phyloP scores from a whole-genome alignment of 2,329 filamentous ascomycete species.

The Talaromyces sp. region DNA sequence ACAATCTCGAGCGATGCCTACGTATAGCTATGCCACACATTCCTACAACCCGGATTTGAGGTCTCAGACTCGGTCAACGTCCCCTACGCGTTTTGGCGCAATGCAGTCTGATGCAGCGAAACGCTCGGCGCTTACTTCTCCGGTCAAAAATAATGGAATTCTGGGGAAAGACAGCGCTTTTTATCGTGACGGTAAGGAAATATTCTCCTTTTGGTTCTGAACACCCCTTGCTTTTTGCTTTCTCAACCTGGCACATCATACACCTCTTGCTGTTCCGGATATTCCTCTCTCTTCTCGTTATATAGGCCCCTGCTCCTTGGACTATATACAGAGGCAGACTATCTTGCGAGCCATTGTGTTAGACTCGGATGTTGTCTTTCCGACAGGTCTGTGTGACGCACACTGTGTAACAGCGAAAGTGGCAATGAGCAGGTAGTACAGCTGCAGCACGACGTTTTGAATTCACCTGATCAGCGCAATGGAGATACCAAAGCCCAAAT shows the following conservation, averaged over 20 bases:
- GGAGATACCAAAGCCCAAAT: too few relatives aligned
- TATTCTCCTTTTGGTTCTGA: neutral
- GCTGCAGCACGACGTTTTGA: neutral
- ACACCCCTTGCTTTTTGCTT: neutral
- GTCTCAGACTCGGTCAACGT: conserved; percentile 13
- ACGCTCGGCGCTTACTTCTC: conserved; percentile 21
- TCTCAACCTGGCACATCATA: too few relatives aligned
- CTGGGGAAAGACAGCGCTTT: conserved; percentile 18
- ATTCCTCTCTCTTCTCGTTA: neutral
- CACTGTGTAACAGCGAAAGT: neutral
- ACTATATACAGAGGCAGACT: neutral
- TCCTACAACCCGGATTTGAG: conserved; percentile 15
- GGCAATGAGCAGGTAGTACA: neutral
- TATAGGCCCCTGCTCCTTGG: neutral
- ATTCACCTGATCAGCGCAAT: neutral
- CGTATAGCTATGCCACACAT: conserved; percentile 4
- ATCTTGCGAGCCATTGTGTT: neutral
- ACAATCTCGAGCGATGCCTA: neutral
- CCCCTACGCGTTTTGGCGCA: conserved; percentile 20
- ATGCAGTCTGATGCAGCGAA: conserved; percentile 19
- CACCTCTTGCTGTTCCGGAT: neutral
- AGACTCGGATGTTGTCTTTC: neutral
- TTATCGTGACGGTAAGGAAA: conserved; percentile 27
- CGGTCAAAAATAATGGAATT: conserved; percentile 19
- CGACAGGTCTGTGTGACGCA: neutral